phyloP scores from a whole-genome alignment of 2,329 filamentous ascomycete species.

The Neospermospora avenae region DNA sequence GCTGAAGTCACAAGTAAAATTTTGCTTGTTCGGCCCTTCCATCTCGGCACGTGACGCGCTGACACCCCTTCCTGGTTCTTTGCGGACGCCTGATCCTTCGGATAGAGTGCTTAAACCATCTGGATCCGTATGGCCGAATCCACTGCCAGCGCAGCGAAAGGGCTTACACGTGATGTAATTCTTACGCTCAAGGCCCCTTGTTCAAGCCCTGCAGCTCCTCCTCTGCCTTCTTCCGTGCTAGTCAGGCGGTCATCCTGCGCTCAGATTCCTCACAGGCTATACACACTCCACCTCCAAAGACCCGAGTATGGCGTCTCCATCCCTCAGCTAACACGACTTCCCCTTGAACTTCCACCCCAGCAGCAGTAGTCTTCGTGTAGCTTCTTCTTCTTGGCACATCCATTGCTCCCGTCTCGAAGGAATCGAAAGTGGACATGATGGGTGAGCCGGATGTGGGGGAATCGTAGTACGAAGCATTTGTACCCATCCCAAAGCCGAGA shows the following conservation, averaged over 20 bases:
- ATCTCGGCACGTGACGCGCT: conserved; percentile 2
- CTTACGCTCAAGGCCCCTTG: background rate
- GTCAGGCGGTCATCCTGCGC: conserved; percentile 11
- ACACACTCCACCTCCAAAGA: conserved; percentile 29
- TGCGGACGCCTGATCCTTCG: background rate
- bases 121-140: background rate
- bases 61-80: conserved; percentile 1
- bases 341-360: conserved; percentile 19
- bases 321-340: conserved; percentile 25
- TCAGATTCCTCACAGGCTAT: conserved; percentile 25
- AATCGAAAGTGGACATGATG: conserved; percentile 1
- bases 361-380: conserved; percentile 20
- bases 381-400: conserved; percentile 19
- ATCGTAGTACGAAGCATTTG: background rate
- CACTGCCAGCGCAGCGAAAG: background rate
- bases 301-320: conserved; percentile 27
- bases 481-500: background rate
- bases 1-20: background rate
- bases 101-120: background rate
- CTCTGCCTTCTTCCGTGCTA: conserved; percentile 2
- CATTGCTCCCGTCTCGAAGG: background rate
- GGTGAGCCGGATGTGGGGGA: conserved; percentile 1
- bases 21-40: conserved; percentile 4
- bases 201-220: background rate
- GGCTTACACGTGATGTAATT: background rate